Evolutionary conservation across 306 rosid species (phyloP).

Genomic region (Benincasa hispida): DNA sequence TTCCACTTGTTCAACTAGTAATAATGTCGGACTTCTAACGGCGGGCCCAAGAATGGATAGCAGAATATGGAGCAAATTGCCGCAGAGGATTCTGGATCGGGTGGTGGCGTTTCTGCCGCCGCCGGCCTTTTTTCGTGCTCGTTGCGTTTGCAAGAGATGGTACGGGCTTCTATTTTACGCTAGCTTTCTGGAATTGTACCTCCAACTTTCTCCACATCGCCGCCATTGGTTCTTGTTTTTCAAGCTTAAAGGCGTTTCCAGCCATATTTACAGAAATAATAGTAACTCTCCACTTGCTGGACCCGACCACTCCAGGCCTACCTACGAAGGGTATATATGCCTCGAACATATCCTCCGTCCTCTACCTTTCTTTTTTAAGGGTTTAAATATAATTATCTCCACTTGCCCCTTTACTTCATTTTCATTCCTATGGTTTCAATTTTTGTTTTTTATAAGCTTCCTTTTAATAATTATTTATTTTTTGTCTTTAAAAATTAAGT

Average conservation of each 20-base stretch:
- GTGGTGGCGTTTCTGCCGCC: constrained; percentile 73
- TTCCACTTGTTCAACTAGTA: not conserved
- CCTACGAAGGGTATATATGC: constrained; percentile 27
- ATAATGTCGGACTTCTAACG: not conserved
- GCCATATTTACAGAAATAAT: constrained; percentile 32
- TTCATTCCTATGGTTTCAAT: no score
- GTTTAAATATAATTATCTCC: not conserved
- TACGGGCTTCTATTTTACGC: constrained; percentile 58
- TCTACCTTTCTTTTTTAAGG: not conserved
- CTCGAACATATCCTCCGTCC: not conserved
- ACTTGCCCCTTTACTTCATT: no score
- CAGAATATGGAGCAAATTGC: constrained; percentile 86
- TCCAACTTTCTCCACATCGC: constrained; percentile 43
- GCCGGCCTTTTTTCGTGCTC: constrained; percentile 74
- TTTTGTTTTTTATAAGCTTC: no score
- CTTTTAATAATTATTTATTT: no score
- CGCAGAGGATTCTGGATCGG: constrained; percentile 60
- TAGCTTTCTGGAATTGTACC: constrained; percentile 57
- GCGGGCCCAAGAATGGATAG: constrained; percentile 48
- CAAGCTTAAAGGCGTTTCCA: constrained; percentile 42
- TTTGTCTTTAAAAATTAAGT: no score
- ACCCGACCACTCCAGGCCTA: not conserved
- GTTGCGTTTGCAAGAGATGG: constrained; percentile 87
- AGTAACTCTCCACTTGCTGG: not conserved
- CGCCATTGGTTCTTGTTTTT: constrained; percentile 82